Conservation (phyloP, 345 rosid genomes). For the Euphorbia peplus region DNA sequence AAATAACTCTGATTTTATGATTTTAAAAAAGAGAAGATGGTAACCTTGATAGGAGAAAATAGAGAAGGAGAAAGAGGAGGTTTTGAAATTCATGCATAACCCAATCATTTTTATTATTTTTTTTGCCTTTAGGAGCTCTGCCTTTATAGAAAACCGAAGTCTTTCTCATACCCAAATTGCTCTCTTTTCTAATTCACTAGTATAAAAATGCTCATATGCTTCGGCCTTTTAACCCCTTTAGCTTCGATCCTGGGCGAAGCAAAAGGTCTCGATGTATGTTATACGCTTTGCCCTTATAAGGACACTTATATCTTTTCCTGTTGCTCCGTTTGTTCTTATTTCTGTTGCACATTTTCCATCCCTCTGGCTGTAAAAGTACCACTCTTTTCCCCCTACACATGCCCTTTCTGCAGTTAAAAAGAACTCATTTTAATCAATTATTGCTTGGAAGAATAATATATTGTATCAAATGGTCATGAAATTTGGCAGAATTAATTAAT, state of each 20-base stretch:
- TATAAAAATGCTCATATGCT: no score
- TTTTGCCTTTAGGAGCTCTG: conserved; percentile 85
- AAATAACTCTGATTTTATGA: no score
- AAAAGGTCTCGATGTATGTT: no score
- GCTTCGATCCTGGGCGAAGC: no score
- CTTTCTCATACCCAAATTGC: conserved; percentile 70
- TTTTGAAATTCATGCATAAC: conserved; percentile 94
- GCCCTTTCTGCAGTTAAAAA: conserved; percentile 78
- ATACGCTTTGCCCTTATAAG: no score
- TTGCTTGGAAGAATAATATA: no score
- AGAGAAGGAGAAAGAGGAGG: conserved; percentile 43
- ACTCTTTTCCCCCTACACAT: conserved; percentile 77
- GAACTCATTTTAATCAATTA: no score
- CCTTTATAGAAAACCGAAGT: conserved; percentile 90
- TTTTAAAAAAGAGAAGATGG: no score
- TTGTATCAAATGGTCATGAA: no score
- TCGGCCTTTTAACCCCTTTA: no score
- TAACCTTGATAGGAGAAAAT: conserved; percentile 37
- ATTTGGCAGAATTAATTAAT: no score
- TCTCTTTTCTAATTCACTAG: conserved; percentile 52
- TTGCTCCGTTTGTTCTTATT: conserved; percentile 83
- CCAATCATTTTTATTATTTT: conserved; percentile 79
- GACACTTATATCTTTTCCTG: conserved; percentile 71
- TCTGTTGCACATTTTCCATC: conserved; percentile 92
- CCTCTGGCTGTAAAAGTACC: conserved; percentile 85